Base-by-base conservation (phyloP, 352 stramenopile genomes). In the Globisporangium splendens region DNA sequence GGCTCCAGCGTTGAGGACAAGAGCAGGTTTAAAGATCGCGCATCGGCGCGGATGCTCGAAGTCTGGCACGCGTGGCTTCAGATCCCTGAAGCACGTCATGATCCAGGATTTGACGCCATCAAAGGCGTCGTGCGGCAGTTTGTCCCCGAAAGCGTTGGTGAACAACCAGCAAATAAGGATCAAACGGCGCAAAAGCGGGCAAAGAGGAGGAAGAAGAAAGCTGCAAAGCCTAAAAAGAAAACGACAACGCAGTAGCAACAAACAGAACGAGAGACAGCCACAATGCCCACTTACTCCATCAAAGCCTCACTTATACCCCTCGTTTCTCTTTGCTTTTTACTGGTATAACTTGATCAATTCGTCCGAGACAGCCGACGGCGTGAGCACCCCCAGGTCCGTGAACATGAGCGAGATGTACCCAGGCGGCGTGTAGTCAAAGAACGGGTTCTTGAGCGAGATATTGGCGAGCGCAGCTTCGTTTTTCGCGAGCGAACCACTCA, bases 301-400 rank as follows among this genome's bases (percentile, higher is more conserved):
- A 28, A 47, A 22, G 21, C 24, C 24, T 50, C 28, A 18, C 24
- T 6, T 2, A 59, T 11, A 24, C 18, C n/a, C 8, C 33, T 55
- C 13, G 1, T 68, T 55, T 42, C 83, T 17, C 24, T 18, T 18
- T 5, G 55, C 52, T 48, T 85, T 96, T 85, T 96, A 98, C 79
- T 98, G 91, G 81, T 99, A 99, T 58, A 99, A 73, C 59, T 97
- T 95, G 80, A 99, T 99, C 44, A 99, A 80, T 66, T 99, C 96
- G 73, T 99, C 96, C 20, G 96, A 99, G 47, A 99, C 96, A 31
- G 97, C 97, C 61, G 96, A 98, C 8, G 97, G 96, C 50, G 97
- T 99, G 31, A 99, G 78, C 10, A 99, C 96, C 21, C 97, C 97
- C 10, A 99, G 73, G 78, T 99, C 97, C 47, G 97, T 99, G 70